Base-by-base conservation (phyloP, 371 early-diverging fungal species). In the Syncephalastrum sp. region DNA sequence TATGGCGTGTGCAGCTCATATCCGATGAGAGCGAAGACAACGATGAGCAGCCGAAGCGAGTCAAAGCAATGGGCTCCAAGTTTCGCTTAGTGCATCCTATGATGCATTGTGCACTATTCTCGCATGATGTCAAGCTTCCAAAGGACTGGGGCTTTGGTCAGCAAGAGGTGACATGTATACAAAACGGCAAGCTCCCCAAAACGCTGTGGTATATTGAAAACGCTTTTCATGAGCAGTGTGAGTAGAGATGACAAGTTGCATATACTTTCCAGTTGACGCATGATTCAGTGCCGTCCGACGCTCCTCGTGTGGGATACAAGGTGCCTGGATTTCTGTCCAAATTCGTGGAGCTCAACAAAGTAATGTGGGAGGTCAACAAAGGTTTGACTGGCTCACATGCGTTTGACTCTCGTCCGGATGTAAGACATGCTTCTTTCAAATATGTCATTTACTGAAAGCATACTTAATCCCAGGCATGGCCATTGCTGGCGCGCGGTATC, bases 111-210 rank as follows among this genome's bases (percentile, higher is more conserved):
- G 89, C 86, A 21, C 74, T 95, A 48, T 92, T 90, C 64, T 93
- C 95, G 2, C 91, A 91, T 64, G 60, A 67, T 15, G 83, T 86
- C 27, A 91, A 92, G 76, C 75, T 96, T 6, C 99, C 99, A 17
- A 33, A 33, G 10, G 88, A 91, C 43, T 99, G 99, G 99, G 99
- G 91, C 2, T 97, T 90, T 74, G 88, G 85, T 43, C 99, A 99
- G 74, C 92, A 91, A 53, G 98, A 99, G 68, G 92, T 99, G 23
- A 92, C 89, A 0, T 92, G 92, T 57, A 87, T 91, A 65, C 77
- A 83, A 17, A 75, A 77, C 42, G 88, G 88, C 7, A 81, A 76
- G 57, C 56, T 72, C 14, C 77, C 82, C 41, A 88, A 86, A 63
- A 80, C 87, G 1, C 63, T 86, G 23, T 92, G 91, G 90, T 79